A percentile compares a stretch with the other conserved stretches of the same genome.
Evolutionary conservation across 805 yeast species (phyloP).

Genomic region (Trichomonascus vanleenenianus): DNA sequence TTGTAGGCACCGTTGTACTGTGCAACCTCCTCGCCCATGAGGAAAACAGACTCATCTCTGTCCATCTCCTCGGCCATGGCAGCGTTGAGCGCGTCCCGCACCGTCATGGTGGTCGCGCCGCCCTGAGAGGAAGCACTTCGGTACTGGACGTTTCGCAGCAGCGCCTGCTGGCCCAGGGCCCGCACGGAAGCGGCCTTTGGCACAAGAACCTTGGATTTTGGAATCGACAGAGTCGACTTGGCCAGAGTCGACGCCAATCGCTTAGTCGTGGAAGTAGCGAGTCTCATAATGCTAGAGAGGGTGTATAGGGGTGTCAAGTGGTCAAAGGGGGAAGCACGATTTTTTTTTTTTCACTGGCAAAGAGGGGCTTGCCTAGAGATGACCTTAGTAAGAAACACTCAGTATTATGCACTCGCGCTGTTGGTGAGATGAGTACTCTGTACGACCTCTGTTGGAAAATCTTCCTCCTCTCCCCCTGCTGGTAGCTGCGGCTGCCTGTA

Average conservation of each 20-base stretch:
- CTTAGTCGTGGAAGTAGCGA: constrained; percentile 10
- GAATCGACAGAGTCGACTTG: constrained; percentile 12
- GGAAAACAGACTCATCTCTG: constrained; percentile 85
- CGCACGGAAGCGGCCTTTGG: constrained; percentile 6
- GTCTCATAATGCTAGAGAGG: constrained; percentile 6
- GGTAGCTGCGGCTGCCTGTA: neutral
- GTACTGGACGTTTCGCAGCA: constrained; percentile 22
- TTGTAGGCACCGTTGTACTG: constrained; percentile 99
- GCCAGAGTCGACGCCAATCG: constrained; percentile 11
- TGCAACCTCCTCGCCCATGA: constrained; percentile 99
- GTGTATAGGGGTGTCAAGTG: neutral
- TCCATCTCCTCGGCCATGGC: constrained; percentile 98
- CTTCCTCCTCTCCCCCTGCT: too few species aligned
- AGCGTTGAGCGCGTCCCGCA: constrained; percentile 91
- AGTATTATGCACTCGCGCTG: too few species aligned
- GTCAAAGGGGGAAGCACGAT: too few species aligned
- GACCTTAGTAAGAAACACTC: neutral
- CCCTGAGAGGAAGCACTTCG: constrained; percentile 24
- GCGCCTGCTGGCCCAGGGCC: constrained; percentile 23
- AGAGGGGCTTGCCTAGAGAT: neutral
- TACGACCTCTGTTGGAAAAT: neutral
- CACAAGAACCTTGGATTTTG: constrained; percentile 10
- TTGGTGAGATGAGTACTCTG: neutral
- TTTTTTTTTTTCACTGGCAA: too few species aligned
- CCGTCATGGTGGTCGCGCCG: constrained; percentile 52